Base-by-base conservation (phyloP, 371 early-diverging fungal species). In the Apophysomyces variabilis region DNA sequence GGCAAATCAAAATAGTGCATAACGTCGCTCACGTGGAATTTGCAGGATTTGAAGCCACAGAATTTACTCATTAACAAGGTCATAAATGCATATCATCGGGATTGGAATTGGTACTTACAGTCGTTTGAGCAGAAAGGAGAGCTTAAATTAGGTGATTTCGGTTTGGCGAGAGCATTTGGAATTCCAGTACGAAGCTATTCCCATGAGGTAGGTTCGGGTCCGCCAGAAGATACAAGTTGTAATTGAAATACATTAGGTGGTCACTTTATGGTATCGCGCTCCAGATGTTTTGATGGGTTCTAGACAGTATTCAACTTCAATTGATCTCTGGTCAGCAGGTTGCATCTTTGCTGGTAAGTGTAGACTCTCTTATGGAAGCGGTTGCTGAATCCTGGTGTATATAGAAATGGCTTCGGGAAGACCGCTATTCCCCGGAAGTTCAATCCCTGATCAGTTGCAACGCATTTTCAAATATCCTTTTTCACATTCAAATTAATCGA, bases 301-400 rank as follows among this genome's bases (percentile, higher is more conserved):
- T 38, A 89, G 95, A 66, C 93, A 97, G 66, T 99, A 99, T 75
- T 90, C 93, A 13, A 98, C 96, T 16, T 95, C 96, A 4, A 97
- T 99, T 67, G 99, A 99, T 82, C 87, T 99, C 45, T 99, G 99
- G 99, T 96, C 96, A 38, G 90, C 96, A 26, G 99, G 99, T 35
- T 99, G 99, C 81, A 99, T 99, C 46, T 88, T 95, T 79, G 93
- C 93, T 50, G 95, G 92, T 85, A 70, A 69, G n/a, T 47, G 12
- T 44, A 11, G 7, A 12, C 1, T 44, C 16, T 16, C 26, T 57
- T 26, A 2, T 38, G 37, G 38, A 16, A 38, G 14, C 16, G 18
- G 8, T 13, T 35, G 68, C 21, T 32, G 13, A 63, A n/a, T 57
- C 54, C 50, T 8, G 26, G 16, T 73, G 75, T 74, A 76, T 3